These are phyloP conservation scores for Pseudogymnoascus sp. DNA, from an alignment of 2,329 filamentous ascomycete species.

Conservation along the genomic window DNA sequence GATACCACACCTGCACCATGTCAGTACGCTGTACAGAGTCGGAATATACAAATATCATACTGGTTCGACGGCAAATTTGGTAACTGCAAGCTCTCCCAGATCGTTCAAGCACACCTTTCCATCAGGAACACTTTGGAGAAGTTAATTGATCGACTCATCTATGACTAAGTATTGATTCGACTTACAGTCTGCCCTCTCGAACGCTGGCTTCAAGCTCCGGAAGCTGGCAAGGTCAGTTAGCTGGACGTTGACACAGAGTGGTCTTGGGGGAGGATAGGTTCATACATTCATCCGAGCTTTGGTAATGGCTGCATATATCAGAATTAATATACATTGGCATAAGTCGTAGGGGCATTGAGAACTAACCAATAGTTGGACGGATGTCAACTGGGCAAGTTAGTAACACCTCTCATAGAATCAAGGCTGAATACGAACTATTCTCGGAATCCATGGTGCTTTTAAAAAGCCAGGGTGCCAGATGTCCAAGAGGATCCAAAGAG, in stretches of 20 bases:
- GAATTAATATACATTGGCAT: neutral
- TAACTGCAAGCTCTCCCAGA: slow-evolving; percentile 77
- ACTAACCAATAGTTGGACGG: slow-evolving; percentile 31
- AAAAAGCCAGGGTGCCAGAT: slow-evolving; percentile 78
- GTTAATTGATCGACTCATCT: slow-evolving; percentile 14
- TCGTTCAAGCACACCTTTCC: slow-evolving; percentile 85
- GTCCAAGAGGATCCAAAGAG: slow-evolving; percentile 92
- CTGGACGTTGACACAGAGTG: neutral
- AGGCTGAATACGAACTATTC: slow-evolving; percentile 43
- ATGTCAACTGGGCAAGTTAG: slow-evolving; percentile 32
- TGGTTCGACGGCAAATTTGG: slow-evolving; percentile 94
- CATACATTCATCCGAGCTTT: slow-evolving; percentile 33
- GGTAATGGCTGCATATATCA: slow-evolving; percentile 27
- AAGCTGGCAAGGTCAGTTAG: slow-evolving; percentile 41
- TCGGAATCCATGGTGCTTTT: slow-evolving; percentile 72
- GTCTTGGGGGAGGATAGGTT: neutral
- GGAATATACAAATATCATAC: slow-evolving; percentile 48
- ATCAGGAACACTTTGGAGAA: slow-evolving; percentile 43
- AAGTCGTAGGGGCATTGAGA: neutral
- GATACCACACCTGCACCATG: slow-evolving; percentile 60
- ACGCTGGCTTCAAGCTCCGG: slow-evolving; percentile 91
- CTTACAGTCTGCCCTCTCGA: slow-evolving; percentile 64
- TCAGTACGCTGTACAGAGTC: slow-evolving; percentile 5
- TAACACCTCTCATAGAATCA: neutral
- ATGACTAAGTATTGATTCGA: neutral